Base-by-base conservation (phyloP, 2,329 filamentous ascomycete species). In the Penicillium griseofulvum region DNA sequence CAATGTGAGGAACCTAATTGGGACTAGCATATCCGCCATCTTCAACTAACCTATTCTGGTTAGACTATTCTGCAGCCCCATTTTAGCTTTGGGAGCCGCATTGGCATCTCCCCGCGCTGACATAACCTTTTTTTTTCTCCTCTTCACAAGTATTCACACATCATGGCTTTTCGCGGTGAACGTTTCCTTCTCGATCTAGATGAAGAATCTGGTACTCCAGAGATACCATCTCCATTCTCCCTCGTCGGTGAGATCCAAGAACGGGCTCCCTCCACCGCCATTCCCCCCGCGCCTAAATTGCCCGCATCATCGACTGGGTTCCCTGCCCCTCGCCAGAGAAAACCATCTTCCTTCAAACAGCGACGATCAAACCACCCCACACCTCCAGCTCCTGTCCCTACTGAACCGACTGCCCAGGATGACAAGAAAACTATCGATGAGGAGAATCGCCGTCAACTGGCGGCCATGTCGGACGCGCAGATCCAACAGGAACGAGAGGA, bases 291-390 rank as follows among this genome's bases (percentile, higher is more conserved):
- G 8, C 79, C 84, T 22, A 86, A 84, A 59, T 81, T 88, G 5
- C 86, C 59, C 12, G 31, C 44, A 10, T 48, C 88, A 9, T 79
- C 80, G 79, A 86, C 83, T 12, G 94, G 94, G 1, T 97, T 97
- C 64, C 94, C 94, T n/a, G 85, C 87, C 55, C 92, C 91, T 72
- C 94, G 89, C 72, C 91, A 89, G 71, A 86, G 92, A 61, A 81
- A 83, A 54, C 75, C 83, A 8, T 96, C 91, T 1, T 83, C 88
- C 1, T 96, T 96, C 78, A 96, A 91, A 71, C 86, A 90, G 66
- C 83, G 86, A 67, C 80, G 83, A 57, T 70, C 68, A 9, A 67
- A 68, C 14, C 70, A 72, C 44, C 8, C 56, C 10, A 44, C 55
- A 11, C 60, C 66, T 19, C 61, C 57, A 1, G 44, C 56, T 43